Evolutionary conservation across 495 filamentous ascomycete genomes (phyloP).

Genomic region (Aspergillus bertholletiae): DNA sequence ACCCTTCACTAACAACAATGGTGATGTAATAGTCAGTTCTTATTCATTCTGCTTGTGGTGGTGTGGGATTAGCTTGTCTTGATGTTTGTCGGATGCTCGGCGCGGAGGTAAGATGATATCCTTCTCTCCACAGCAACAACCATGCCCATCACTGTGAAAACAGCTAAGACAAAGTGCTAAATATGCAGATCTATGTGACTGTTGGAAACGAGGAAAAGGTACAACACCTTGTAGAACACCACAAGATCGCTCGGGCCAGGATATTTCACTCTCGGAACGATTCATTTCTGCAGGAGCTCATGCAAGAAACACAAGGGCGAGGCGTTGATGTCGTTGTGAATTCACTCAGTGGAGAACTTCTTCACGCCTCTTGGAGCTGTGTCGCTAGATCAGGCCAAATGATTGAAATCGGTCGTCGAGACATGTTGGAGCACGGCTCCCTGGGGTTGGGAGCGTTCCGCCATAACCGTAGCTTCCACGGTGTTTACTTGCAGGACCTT

Average conservation of each 20-base stretch:
- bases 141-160: no score
- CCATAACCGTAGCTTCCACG: conserved; percentile 25
- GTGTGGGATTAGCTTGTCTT: neutral
- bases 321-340: conserved; percentile 52
- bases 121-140: no score
- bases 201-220: conserved; percentile 42
- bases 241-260: conserved; percentile 32
- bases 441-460: conserved; percentile 33
- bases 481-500: conserved; percentile 17
- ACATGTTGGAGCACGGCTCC: conserved; percentile 16
- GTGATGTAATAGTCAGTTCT: neutral
- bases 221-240: conserved; percentile 28
- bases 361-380: conserved; percentile 49
- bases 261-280: conserved; percentile 50
- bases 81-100: neutral
- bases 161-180: no score
- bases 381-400: conserved; percentile 50
- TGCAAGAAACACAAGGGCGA: conserved; percentile 38
- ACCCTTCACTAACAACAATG: no score
- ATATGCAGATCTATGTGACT: conserved; percentile 35
- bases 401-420: conserved; percentile 41
- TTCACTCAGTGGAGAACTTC: conserved; percentile 43
- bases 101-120: neutral
- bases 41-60: neutral
- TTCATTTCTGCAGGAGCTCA: conserved; percentile 40